These are phyloP conservation scores for Penicillium longicatenatum DNA, from an alignment of 495 filamentous ascomycete species.

Conservation along the genomic window DNA sequence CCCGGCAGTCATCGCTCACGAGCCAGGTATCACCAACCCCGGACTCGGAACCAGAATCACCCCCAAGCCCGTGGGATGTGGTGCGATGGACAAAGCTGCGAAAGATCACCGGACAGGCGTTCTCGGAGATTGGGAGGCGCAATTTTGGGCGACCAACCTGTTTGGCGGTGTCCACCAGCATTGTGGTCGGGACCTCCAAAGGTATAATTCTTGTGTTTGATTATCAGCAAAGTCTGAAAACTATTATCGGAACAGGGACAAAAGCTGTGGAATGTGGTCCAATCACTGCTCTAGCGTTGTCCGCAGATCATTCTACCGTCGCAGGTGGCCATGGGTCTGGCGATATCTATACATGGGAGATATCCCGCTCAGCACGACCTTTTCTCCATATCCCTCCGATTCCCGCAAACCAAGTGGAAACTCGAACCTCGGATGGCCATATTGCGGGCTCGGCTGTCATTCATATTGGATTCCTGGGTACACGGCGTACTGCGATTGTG, in stretches of 20 bases:
- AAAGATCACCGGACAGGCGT: slow-evolving; percentile 83
- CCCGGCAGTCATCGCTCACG: slow-evolving; percentile 71
- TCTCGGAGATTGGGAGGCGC: slow-evolving; percentile 92
- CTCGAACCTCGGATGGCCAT: slow-evolving; percentile 77
- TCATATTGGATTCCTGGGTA: slow-evolving; percentile 94
- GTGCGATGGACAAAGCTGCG: slow-evolving; percentile 93
- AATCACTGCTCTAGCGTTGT: slow-evolving; percentile 84
- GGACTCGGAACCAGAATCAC: slow-evolving; percentile 61
- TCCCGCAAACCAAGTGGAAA: slow-evolving; percentile 62
- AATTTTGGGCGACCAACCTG: slow-evolving; percentile 93
- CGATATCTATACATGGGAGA: slow-evolving; percentile 96
- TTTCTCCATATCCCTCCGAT: slow-evolving; percentile 88
- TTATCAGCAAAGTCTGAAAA: slow-evolving; percentile 91
- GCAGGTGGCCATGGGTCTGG: slow-evolving; percentile 88
- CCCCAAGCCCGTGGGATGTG: slow-evolving; percentile 87
- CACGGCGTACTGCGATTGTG: slow-evolving; percentile 90
- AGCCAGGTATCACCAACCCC: slow-evolving; percentile 56
- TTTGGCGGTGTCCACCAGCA: slow-evolving; percentile 83
- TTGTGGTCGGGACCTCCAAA: slow-evolving; percentile 90
- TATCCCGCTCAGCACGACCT: slow-evolving; percentile 73
- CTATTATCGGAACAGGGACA: slow-evolving; percentile 90
- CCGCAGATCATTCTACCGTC: slow-evolving; percentile 89
- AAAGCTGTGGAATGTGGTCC: slow-evolving; percentile 92
- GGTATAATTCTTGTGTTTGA: slow-evolving; percentile 95
- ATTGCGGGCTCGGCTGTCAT: slow-evolving; percentile 72